Conservation (phyloP, 2,329 filamentous ascomycete genomes). For the Curvularia hawaiiensis region DNA sequence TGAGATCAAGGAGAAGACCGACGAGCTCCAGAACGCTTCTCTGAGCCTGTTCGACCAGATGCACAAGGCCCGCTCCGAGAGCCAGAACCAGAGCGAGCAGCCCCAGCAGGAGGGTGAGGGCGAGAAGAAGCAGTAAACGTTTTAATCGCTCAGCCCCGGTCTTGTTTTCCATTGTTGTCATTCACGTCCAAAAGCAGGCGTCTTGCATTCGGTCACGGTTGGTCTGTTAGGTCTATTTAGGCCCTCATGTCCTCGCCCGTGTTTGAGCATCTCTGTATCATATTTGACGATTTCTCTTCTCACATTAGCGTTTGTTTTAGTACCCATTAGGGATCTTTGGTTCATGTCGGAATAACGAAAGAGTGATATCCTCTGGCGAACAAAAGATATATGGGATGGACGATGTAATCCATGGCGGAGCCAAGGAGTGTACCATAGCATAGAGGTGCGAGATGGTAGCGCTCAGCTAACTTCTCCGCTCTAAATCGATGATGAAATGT, state of each 20-base stretch:
- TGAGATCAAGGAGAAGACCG: slow-evolving; percentile 98
- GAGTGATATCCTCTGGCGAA: slow-evolving; percentile 29
- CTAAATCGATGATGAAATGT: slow-evolving; percentile 28
- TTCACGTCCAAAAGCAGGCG: slow-evolving; percentile 45
- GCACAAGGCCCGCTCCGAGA: slow-evolving; percentile 88
- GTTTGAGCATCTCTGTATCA: slow-evolving; percentile 40
- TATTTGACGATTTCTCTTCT: slow-evolving; percentile 43
- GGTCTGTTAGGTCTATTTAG: slow-evolving; percentile 39
- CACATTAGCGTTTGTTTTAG: slow-evolving; percentile 38
- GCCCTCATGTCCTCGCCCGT: slow-evolving; percentile 37
- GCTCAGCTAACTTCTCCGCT: slow-evolving; percentile 39
- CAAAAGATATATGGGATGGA: slow-evolving; percentile 26
- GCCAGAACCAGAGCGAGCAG: slow-evolving; percentile 50
- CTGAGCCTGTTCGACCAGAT: slow-evolving; percentile 99
- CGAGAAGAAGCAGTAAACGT: slow-evolving; percentile 72
- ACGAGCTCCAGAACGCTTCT: slow-evolving; percentile 94
- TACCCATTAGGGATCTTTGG: slow-evolving; percentile 31
- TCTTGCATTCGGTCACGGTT: slow-evolving; percentile 44
- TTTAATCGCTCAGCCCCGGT: slow-evolving; percentile 22
- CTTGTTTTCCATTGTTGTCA: slow-evolving; percentile 30
- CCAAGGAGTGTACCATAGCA: slow-evolving; percentile 36
- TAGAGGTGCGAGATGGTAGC: slow-evolving; percentile 39
- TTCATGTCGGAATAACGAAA: slow-evolving; percentile 30
- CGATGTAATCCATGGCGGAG: slow-evolving; percentile 24
- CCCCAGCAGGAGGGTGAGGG: slow-evolving; percentile 61